Base-by-base conservation (phyloP, 1,284 basidiomycete genomes). In the Pterulicium gracile region DNA sequence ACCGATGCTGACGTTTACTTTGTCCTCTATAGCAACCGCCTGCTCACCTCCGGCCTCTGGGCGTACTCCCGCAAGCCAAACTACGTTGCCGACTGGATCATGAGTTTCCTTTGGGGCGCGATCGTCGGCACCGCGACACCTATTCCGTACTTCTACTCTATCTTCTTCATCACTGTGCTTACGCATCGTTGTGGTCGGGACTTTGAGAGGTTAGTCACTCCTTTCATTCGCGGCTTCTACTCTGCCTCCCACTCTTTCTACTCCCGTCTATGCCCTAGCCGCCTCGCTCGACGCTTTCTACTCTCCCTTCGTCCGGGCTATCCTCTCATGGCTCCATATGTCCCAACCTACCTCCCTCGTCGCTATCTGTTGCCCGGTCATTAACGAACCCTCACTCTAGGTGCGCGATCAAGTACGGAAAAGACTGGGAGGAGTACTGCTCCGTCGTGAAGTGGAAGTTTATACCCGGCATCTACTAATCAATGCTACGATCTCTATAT, bases 91-190 rank as follows among this genome's bases (percentile, higher is more conserved):
- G 90, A 94, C 64, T 92, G 87, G 88, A 70, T 74, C 24, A 91
- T 92, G 77, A 79, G 85, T 53, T 73, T 95, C 56, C 86, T 81
- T 42, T 98, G 95, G 95, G 94, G 90, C 47, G 77, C 87, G 41
- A 75, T 87, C 57, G 83, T 91, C 43, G 93, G 95, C 27, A 72
- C 79, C 18, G 77, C 82, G 43, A 88, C 88, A 3, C 73, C 83
- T 43, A 97, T 98, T 60, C 93, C 93, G 0, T 94, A 96, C 69
- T 98, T 90, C 68, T 95, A 96, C 67, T 89, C 89, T 3, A 71
- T 91, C 45, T 95, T 95, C 76, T 95, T 95, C 73, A 81, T 93
- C 58, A 77, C 77, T 19, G 91, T 95, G 21, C 78, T 97, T 47
- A 72, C 88, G 21, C 93, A 96, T 60, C 80, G 93, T 41, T 88